Evolutionary conservation across 1,139 yeast species (phyloP).

Genomic region (Groenewaldozyma sp.): DNA sequence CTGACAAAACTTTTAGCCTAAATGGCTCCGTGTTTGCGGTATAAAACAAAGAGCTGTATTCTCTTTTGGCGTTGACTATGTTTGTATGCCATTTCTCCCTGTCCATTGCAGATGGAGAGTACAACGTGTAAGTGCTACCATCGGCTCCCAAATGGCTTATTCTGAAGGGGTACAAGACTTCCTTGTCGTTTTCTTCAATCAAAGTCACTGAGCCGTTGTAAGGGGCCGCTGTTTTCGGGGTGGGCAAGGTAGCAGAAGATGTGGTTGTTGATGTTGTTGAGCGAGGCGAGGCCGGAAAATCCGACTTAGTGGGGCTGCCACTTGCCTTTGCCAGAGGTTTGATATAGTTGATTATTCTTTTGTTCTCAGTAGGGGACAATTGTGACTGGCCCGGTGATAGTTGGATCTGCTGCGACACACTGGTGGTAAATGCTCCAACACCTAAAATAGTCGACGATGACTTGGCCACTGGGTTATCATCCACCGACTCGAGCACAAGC

Average conservation of each 20-base stretch:
- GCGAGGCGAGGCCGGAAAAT: conserved; percentile 5
- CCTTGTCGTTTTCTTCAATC: conserved; percentile 20
- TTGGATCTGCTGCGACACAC: conserved; percentile 7
- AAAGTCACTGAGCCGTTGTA: conserved; percentile 14
- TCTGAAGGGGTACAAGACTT: conserved; percentile 37
- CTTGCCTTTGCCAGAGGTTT: conserved; percentile 10
- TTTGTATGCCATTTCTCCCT: conserved; percentile 52
- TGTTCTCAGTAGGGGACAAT: conserved; percentile 6
- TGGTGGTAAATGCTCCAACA: conserved; percentile 23
- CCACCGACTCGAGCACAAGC: conserved; percentile 28
- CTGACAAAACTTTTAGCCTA: conserved; percentile 43
- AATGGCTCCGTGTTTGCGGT: conserved; percentile 46
- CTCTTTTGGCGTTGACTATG: conserved; percentile 47
- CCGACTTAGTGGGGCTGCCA: conserved; percentile 8
- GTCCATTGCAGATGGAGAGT: conserved; percentile 45
- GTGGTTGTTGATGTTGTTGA: neutral
- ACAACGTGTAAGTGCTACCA: conserved; percentile 48
- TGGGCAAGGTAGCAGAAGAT: neutral
- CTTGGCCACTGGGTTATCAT: conserved; percentile 29
- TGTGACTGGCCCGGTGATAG: conserved; percentile 5
- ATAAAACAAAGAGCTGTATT: conserved; percentile 38
- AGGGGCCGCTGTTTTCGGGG: neutral
- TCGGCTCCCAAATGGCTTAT: conserved; percentile 42
- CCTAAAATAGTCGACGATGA: conserved; percentile 23
- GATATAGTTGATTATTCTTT: conserved; percentile 6